Conservation (phyloP, 2,329 filamentous ascomycete genomes). For the Verticillium nubilum region DNA sequence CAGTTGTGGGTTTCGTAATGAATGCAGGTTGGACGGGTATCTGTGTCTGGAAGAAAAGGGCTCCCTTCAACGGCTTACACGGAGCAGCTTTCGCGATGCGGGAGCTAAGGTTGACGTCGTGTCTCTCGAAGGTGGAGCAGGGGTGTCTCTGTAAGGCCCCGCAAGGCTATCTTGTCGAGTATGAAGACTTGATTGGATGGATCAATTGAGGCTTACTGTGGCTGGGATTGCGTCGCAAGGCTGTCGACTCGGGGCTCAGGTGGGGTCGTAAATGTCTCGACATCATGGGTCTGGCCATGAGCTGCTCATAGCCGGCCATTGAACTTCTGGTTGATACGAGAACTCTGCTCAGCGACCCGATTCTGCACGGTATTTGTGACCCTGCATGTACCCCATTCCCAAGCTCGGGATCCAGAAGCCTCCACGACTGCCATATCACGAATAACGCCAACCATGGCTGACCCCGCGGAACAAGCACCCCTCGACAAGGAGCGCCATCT, state of each 20-base stretch:
- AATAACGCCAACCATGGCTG: slow-evolving; percentile 6
- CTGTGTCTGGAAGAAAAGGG: neutral
- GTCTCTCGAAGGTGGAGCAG: neutral
- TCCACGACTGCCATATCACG: no score
- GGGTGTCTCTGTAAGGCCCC: no score
- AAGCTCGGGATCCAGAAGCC: no score
- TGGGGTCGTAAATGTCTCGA: neutral
- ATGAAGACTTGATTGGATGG: neutral
- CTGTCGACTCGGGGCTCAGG: neutral
- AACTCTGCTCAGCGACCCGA: no score
- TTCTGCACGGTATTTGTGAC: no score
- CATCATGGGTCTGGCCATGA: neutral
- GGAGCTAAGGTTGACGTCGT: neutral
- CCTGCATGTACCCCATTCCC: no score
- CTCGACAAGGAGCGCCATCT: slow-evolving; percentile 65
- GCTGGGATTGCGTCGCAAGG: neutral
- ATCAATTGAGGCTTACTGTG: neutral
- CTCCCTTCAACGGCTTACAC: neutral
- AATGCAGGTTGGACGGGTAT: neutral
- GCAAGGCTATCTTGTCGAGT: neutral
- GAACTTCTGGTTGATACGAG: no score
- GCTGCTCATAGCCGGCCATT: no score
- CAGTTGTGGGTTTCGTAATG: neutral
- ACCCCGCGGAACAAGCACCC: slow-evolving; percentile 14
- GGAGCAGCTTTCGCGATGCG: neutral